A percentile compares a stretch with the other conserved stretches of the same genome.
Conservation (phyloP, 1,284 basidiomycete genomes). For the Agaricales sp. region DNA sequence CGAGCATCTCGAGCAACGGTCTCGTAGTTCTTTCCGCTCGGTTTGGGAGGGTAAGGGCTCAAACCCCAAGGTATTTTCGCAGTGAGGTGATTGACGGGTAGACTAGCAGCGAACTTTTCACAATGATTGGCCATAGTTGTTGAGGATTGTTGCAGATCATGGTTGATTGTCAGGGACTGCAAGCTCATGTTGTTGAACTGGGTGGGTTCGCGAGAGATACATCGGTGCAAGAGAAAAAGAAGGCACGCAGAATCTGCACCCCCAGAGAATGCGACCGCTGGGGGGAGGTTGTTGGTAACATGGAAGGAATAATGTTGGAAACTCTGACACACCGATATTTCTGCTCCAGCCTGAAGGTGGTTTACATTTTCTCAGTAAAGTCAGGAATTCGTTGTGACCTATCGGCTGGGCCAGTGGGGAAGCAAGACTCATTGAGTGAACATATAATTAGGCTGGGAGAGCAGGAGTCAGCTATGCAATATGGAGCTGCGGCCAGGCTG, state of each 20-base stretch:
- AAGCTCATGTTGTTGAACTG: slow-evolving; percentile 18
- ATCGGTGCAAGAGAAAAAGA: slow-evolving; percentile 47
- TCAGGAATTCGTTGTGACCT: not conserved
- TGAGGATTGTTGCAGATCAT: slow-evolving; percentile 51
- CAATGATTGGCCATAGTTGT: slow-evolving; percentile 41
- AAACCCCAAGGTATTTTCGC: slow-evolving; percentile 45
- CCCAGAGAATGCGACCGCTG: slow-evolving; percentile 68
- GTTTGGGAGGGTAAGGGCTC: slow-evolving; percentile 34
- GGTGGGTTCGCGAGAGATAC: slow-evolving; percentile 19
- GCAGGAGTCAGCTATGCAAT: too few relatives aligned
- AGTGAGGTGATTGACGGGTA: slow-evolving; percentile 38
- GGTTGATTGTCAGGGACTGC: slow-evolving; percentile 58
- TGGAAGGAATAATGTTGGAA: not conserved
- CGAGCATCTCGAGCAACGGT: slow-evolving; percentile 46
- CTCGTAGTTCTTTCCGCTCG: slow-evolving; percentile 34
- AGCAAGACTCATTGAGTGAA: too few relatives aligned
- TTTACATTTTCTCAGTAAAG: not conserved
- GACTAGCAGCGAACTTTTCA: slow-evolving; percentile 25
- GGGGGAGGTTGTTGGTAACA: slow-evolving; percentile 1
- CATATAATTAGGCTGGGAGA: too few relatives aligned
- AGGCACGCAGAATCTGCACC: slow-evolving; percentile 74
- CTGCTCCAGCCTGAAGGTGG: slow-evolving; percentile 48
- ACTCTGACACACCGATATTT: slow-evolving; percentile 12
- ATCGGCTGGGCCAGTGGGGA: too few relatives aligned
- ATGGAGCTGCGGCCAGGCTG: too few relatives aligned